Evolutionary conservation across 2,329 filamentous ascomycete genomes (phyloP), one percentile per base, ranked within the genome.

Genomic region (Aspergillus glaucus): DNA sequence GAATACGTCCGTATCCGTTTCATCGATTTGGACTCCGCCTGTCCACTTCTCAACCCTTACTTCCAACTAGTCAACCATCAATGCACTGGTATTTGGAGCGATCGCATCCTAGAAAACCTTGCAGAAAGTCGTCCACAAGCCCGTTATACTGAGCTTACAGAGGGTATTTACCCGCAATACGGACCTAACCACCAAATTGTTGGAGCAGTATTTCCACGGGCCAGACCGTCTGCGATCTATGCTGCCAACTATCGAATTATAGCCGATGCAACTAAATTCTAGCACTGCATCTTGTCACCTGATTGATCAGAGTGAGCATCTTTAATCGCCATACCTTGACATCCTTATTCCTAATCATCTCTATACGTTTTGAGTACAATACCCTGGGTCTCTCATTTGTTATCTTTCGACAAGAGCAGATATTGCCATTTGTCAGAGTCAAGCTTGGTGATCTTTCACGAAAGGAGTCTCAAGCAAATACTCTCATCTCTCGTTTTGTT

Each of bases 21-120:
- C 59, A 83, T 89, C 46, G 86, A 89, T 65, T 74, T 89, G 5
- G 86, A 89, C 61, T 87, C 85, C 2, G 80, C 83, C 2, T 76
- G 85, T 12, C 85, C 85, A 3, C 79, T 83, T 1, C 69, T 88
- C 4, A 88, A 89, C 57, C 86, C 86, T 0, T 88, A 84, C 60
- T 90, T 88, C 62, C 71, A 85, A 48, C 69, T 88, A 39, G 71
- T 76, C 30, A 73, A 81, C 43, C 78, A 79, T 34, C 69, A 74
- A 58, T 86, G 82, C 57, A 82, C 80, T 1, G 86, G 86, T 4
- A 77, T 90, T 2, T 90, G 86, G 86, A 88, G 82, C 61, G 79
- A 85, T 7, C 64, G 71, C 6, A 88, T 89, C 42, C 69, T 88
- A 8, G 70, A 77, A 21, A 76, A 80, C 49, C 75, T 90, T 46